These are phyloP conservation scores for Bruguiera hainesii DNA, from an alignment of 441 rosid species.

Conservation along the genomic window DNA sequence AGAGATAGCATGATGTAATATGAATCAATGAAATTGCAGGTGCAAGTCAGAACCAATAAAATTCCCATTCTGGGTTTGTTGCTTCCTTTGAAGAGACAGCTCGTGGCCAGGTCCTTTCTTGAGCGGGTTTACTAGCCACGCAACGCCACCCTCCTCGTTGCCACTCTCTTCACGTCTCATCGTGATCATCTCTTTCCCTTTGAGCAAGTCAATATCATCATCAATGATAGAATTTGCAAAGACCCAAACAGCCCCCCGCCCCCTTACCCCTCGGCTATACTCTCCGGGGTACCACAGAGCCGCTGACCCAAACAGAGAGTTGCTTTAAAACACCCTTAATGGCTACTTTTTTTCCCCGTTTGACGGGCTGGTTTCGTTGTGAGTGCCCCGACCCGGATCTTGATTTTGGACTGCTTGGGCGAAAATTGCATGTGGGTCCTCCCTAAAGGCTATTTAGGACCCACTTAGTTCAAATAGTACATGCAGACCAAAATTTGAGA, in stretches of 20 bases:
- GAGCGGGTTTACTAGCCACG: not conserved
- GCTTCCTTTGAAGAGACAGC: conserved; percentile 24
- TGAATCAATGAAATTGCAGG: not conserved
- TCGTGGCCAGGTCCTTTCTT: not conserved
- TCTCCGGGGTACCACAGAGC: not conserved
- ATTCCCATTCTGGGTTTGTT: conserved; percentile 2
- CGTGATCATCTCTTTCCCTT: not conserved
- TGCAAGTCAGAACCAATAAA: not conserved
- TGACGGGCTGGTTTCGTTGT: not conserved
- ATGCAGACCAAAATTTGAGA: too few relatives aligned
- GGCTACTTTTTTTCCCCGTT: not conserved
- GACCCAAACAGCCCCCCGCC: not conserved
- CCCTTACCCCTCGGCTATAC: not conserved
- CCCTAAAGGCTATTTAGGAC: too few relatives aligned
- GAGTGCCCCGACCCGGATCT: too few relatives aligned
- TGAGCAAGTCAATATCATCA: not conserved
- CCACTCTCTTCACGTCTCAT: not conserved
- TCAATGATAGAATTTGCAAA: not conserved
- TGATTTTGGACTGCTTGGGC: too few relatives aligned
- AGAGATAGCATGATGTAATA: not conserved
- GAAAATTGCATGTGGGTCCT: too few relatives aligned
- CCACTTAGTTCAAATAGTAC: too few relatives aligned
- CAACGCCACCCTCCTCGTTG: not conserved
- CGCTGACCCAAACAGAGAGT: too few relatives aligned
- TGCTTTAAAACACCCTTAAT: not conserved